Base-by-base conservation (phyloP, 2,329 filamentous ascomycete species). In the Bretziella fagacearum region DNA sequence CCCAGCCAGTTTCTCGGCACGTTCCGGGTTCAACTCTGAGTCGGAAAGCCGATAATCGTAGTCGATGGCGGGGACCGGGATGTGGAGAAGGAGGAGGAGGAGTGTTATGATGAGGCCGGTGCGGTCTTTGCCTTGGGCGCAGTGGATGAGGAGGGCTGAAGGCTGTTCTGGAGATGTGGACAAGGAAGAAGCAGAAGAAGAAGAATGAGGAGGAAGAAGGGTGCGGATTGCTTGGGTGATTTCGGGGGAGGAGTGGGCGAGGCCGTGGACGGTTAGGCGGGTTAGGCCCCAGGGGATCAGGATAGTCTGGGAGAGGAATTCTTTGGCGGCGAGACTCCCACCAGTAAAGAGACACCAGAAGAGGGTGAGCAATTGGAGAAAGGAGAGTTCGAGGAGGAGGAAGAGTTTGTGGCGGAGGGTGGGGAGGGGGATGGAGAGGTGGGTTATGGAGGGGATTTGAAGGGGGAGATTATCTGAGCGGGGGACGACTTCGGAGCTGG, bases 111-210 rank as follows among this genome's bases (percentile, higher is more conserved):
- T 66, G 10, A 93, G 64, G 0, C 86, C 86, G 47, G 63, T 65
- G 2, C 86, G 73, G 57, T 93, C 86, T 59, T 93, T 94, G 49
- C 86, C 86, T 56, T 93, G 84, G 1, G 85, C 91, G 60, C 86
- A 94, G 60, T 93, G 84, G 2, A 91, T 64, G 6, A 93, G 58
- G 1, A 85, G 84, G 18, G 40, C 23, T 13, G 42, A 52, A 77
- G 75, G 13, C 4, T 18, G 13, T 4, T 67, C 67, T 0, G 59
- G 54, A 2, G 51, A 20, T 6, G 47, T n/a, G n/a, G 46, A 4
- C 58, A 53, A 44, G 61, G 63, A 1, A 62, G 49, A 6, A 52
- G 53, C 29, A 65, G 52, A 5, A 56, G 55, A 43, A 60, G 51
- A 25, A 33, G 18, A 3, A n/a, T n/a, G n/a, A n/a, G n/a, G n/a